These are phyloP conservation scores for Ormosia semicastrata DNA, from an alignment of 306 rosid genomes.

Conservation along the genomic window DNA sequence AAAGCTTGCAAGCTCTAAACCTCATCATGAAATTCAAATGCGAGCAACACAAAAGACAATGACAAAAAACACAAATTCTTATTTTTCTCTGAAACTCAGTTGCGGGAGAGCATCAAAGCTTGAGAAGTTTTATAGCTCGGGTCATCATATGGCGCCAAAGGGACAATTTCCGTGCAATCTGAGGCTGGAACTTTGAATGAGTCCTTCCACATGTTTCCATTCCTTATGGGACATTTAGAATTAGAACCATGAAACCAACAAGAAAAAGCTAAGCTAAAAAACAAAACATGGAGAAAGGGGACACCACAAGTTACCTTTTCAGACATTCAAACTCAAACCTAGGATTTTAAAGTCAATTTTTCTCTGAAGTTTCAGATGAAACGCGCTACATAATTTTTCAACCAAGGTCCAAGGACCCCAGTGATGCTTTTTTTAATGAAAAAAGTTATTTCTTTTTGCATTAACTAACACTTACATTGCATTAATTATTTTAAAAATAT, in stretches of 20 bases:
- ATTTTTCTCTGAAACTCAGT: not conserved
- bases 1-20: conserved; percentile 28
- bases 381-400: conserved; percentile 10
- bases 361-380: conserved; percentile 29
- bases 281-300: not conserved
- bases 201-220: conserved; percentile 11
- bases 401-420: not conserved
- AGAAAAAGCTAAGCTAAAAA: not conserved
- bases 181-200: conserved; percentile 31
- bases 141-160: not conserved
- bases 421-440: not conserved
- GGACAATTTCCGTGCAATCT: conserved; percentile 31
- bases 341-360: not conserved
- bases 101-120: conserved; percentile 2
- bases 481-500: too few relatives aligned
- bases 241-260: conserved; percentile 11
- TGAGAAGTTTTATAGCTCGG: not conserved
- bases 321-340: conserved; percentile 11
- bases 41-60: conserved; percentile 1
- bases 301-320: not conserved
- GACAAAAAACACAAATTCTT: not conserved
- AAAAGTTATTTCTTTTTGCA: not conserved
- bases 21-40: conserved; percentile 30
- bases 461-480: not conserved
- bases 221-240: not conserved